Evolutionary conservation across 306 rosid genomes (phyloP), one percentile per base, ranked within the genome.

Genomic region (Carpinus fangiana): DNA sequence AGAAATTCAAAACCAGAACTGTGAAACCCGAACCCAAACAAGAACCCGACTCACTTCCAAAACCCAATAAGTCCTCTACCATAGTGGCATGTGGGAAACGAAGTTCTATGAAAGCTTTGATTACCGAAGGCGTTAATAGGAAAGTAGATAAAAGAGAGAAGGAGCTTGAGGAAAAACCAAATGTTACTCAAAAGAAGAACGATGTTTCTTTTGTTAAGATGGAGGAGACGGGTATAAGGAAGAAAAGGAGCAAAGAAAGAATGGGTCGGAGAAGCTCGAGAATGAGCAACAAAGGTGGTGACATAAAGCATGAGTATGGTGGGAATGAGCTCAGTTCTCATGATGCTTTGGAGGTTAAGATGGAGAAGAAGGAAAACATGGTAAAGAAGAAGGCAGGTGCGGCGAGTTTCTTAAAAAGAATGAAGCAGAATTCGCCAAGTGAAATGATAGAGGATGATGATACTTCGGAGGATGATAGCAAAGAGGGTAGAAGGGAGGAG

Each of bases 351-450:
- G 88, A 77, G 43, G 78, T 34, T 34, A 61, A 74, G 76, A 56
- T 48, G 57, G 89, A 77, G 43, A 85, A 81, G 83, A 88, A 78
- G 75, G 87, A 81, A 55, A 66, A 38, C 3, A 60, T 3, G 55
- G 68, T 23, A 4, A 83, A 74, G 83, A 86, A 81, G 83, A 88
- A 74, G 83, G 79, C 79, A 52, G 89, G 89, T 0, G 88, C 83
- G 0, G 91, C 75, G 11, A 79, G 84, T 38, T 86, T 88, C 69
- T 81, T 88, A 81, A 86, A 79, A 82, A 81, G 91, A 74, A 83
- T 88, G 79, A 86, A 76, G 56, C 88, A 83, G 70, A 83, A 78
- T 72, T 84, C 86, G 16, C 51, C 82, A 2, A 50, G 72, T 5
- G 69, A 78, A 28, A 70, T 17, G 4, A 34, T 7, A 6, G 80